phyloP scores from a whole-genome alignment of 1,284 basidiomycete genomes.

The Heterobasidion occidentale region DNA sequence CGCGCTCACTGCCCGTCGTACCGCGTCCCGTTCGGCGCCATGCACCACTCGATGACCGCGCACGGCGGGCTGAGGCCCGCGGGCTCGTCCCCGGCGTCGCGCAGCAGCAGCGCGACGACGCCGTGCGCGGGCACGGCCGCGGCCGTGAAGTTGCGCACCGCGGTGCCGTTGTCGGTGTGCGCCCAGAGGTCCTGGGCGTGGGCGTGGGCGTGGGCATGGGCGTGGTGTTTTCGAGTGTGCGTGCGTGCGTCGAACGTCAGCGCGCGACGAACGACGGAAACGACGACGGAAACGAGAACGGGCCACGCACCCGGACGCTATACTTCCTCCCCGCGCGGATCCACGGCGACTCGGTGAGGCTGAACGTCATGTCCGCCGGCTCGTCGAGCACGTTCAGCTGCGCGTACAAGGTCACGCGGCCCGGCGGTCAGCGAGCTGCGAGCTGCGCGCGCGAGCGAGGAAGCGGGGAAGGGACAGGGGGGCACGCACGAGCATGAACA shows the following conservation, averaged over 20 bases:
- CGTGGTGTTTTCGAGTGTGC: too few species aligned
- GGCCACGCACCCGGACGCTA: constrained; percentile 34
- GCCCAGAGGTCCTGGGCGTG: constrained; percentile 52
- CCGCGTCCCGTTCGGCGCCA: constrained; percentile 15
- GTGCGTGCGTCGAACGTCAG: too few species aligned
- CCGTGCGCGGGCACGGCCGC: constrained; percentile 55
- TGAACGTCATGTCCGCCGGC: constrained; percentile 52
- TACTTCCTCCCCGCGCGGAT: constrained; percentile 60
- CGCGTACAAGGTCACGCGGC: neutral
- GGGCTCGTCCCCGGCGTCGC: constrained; percentile 62
- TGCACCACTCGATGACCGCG: constrained; percentile 16
- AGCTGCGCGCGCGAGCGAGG: neutral
- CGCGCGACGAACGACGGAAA: too few species aligned
- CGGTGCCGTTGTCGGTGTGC: constrained; percentile 62
- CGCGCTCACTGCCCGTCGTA: constrained; percentile 5
- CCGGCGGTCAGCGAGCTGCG: neutral
- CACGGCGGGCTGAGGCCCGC: constrained; percentile 26
- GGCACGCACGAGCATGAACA: constrained; percentile 32
- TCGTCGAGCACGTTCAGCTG: constrained; percentile 39
- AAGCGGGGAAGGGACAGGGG: too few species aligned
- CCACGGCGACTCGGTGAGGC: constrained; percentile 63
- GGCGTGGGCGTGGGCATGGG: too few species aligned
- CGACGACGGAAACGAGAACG: too few species aligned
- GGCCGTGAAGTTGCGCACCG: constrained; percentile 54
- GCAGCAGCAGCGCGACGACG: constrained; percentile 57